phyloP scores from a whole-genome alignment of 768 basidiomycete species.

The Tricholoma sp. region DNA sequence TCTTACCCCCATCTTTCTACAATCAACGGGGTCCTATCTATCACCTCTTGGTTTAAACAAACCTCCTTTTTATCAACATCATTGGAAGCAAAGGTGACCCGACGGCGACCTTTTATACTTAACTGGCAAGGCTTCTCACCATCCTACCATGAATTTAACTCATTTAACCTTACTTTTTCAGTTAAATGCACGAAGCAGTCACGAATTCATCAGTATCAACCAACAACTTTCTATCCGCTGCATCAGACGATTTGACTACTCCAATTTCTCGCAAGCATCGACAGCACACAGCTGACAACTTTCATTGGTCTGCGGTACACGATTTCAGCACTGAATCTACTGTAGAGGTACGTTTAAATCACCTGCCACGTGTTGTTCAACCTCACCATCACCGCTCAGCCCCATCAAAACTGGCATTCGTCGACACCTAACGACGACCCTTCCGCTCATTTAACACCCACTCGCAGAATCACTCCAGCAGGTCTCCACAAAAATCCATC shows the following conservation, averaged over 20 bases:
- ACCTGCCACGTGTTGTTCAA: slow-evolving; percentile 30
- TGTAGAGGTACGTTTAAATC: slow-evolving; percentile 37
- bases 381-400: slow-evolving; percentile 17
- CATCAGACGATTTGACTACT: slow-evolving; percentile 29
- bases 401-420: slow-evolving; percentile 44
- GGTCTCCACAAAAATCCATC: slow-evolving; percentile 34
- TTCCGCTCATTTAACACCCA: slow-evolving; percentile 28
- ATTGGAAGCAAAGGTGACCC: slow-evolving; percentile 21
- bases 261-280: slow-evolving; percentile 30
- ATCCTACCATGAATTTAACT: slow-evolving; percentile 14
- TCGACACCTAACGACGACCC: slow-evolving; percentile 33
- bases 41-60: slow-evolving; percentile 16
- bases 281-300: slow-evolving; percentile 30
- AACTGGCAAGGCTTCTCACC: slow-evolving; percentile 31
- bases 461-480: slow-evolving; percentile 26
- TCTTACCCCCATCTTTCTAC: slow-evolving; percentile 21
- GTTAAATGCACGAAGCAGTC: slow-evolving; percentile 72
- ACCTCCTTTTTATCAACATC: slow-evolving; percentile 18
- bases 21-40: slow-evolving; percentile 22
- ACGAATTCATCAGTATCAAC: slow-evolving; percentile 43
- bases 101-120: slow-evolving; percentile 29
- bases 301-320: slow-evolving; percentile 47
- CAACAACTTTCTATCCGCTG: slow-evolving; percentile 32
- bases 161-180: slow-evolving; percentile 26
- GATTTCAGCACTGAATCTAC: slow-evolving; percentile 36